Evolutionary conservation across 2,329 filamentous ascomycete genomes (phyloP).

Genomic region (Scedosporium dehoogii): DNA sequence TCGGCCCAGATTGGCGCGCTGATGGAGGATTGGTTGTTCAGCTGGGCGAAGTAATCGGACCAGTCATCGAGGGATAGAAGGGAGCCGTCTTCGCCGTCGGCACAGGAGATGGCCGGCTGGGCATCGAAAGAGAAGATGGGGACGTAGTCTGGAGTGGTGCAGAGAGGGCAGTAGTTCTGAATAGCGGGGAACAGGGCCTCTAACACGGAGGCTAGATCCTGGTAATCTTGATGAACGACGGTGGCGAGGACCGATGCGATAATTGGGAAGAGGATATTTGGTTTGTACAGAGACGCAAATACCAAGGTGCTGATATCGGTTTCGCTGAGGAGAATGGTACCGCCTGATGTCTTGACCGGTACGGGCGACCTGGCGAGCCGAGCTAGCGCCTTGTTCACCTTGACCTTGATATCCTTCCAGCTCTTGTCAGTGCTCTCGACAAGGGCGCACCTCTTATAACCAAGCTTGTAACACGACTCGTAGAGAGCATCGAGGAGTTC

Average conservation of each 20-base stretch:
- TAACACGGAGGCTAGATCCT: constrained; percentile 9
- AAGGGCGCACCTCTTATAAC: constrained; percentile 8
- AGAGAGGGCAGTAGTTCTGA: background rate
- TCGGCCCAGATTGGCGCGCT: constrained; percentile 23
- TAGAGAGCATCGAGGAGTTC: constrained; percentile 23
- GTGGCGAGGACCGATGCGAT: constrained; percentile 6
- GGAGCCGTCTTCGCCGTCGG: constrained; percentile 17
- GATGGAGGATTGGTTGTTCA: constrained; percentile 18
- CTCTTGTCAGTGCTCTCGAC: constrained; percentile 5
- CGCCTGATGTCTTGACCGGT: constrained; percentile 12
- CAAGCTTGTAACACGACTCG: constrained; percentile 23
- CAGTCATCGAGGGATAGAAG: constrained; percentile 16
- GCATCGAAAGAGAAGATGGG: constrained; percentile 14
- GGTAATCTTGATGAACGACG: background rate
- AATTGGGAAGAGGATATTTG: constrained; percentile 12
- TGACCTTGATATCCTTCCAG: constrained; percentile 8
- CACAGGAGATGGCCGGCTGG: constrained; percentile 12
- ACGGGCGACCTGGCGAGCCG: constrained; percentile 19
- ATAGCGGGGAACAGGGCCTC: constrained; percentile 12
- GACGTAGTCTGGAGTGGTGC: background rate
- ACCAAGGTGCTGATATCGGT: constrained; percentile 20
- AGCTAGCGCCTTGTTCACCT: constrained; percentile 20
- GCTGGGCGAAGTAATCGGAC: constrained; percentile 17
- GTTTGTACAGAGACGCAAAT: constrained; percentile 19
- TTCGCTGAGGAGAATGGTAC: constrained; percentile 18